phyloP scores from a whole-genome alignment of 2,329 filamentous ascomycete species.

The Curvularia lunata region DNA sequence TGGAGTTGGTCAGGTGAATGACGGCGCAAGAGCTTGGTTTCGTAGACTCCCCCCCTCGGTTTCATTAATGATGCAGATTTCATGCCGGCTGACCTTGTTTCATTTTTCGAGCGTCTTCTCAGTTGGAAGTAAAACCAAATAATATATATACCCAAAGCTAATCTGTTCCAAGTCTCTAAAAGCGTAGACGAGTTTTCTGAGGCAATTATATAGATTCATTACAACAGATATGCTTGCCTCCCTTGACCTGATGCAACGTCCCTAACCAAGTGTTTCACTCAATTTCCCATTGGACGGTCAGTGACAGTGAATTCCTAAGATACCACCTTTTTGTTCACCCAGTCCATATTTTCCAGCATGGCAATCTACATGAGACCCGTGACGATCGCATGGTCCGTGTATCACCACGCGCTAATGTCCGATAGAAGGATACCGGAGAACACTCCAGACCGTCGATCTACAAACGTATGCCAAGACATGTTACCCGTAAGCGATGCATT shows the following conservation, averaged over 20 bases:
- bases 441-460: neutral
- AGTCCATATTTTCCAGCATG: neutral
- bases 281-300: neutral
- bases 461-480: neutral
- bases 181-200: neutral
- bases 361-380: neutral
- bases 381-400: neutral
- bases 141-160: neutral
- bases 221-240: neutral
- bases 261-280: neutral
- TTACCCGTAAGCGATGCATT: neutral
- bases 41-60: neutral
- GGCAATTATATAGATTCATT: neutral
- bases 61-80: neutral
- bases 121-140: neutral
- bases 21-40: neutral
- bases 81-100: neutral
- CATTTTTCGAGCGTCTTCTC: neutral
- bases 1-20: neutral
- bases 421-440: neutral
- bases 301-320: neutral
- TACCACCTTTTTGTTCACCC: neutral
- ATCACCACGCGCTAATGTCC: neutral
- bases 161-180: neutral
- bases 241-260: neutral